Base-by-base conservation (phyloP, 768 basidiomycete genomes). In the Lyophyllum atratum region DNA sequence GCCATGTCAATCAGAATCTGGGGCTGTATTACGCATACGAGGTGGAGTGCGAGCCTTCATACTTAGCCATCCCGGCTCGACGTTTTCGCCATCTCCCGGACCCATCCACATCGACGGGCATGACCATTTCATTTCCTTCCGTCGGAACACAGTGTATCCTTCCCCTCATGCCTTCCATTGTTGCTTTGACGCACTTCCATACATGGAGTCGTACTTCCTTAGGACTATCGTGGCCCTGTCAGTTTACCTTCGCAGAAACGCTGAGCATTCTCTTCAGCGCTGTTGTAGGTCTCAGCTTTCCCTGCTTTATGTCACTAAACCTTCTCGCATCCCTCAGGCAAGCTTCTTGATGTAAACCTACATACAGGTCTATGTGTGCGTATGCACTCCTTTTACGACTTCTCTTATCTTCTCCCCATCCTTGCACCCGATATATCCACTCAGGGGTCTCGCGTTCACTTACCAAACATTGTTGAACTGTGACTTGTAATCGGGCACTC, bases 391-490 rank as follows among this genome's bases (percentile, higher is more conserved):
- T 40, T 40, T 19, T 19, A n/a, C 39, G 17, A n/a, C 17, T n/a
- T 40, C 22, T 29, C 49, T 40, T 10, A n/a, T 5, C n/a, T 40
- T 40, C 22, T 29, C 49, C 31, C 21, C 49, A 29, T 45, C 53
- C 45, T 34, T 42, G 44, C 48, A 55, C 34, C 24, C 10, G 54
- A 46, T 12, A 29, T 54, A 11, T 24, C 37, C 28, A 34, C 28
- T 33, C 59, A 90, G 89, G 39, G 89, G 89, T 15, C 78, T 90
- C 47, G 74, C 80, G 45, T 86, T 91, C 63, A 85, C 86, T 2
- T 87, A 84, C 68, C 77, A 78, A 59, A 89, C 89, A 14, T 76
- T 92, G 37, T 81, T 85, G 68, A 77, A n/a, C n/a, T n/a, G n/a
- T n/a, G n/a, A 85, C 63, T 82, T 85, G 77, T 88, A 86, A 60